Evolutionary conservation across 352 stramenopile species (phyloP), one percentile per base, ranked within the genome.

Genomic region (Lagenidium giganteum): DNA sequence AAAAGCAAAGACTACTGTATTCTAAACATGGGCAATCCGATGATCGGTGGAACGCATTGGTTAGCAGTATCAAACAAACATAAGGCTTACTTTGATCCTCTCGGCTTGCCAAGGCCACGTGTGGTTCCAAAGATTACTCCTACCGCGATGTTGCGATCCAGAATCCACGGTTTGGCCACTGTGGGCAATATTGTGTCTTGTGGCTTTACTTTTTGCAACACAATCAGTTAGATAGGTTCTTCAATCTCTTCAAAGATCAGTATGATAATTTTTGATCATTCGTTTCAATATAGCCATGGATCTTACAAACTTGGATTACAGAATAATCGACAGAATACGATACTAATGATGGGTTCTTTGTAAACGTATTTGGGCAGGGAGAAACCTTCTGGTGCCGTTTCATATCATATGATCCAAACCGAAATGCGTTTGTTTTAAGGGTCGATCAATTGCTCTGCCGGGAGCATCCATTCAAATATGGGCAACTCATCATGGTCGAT

Each of bases 201-300:
- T 52, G 44, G 44, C 34, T 52, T 5, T 39, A 54, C 47, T 54
- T 48, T 38, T 32, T 54, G n/a, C 47, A 54, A 24, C 35, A 54
- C 33, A 21, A 21, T 6, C 24, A 47, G 16, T 5, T 42, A 31
- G 37, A 54, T 42, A 31, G 41, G 20, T 54, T 54, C 37, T 54
- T 29, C 22, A 47, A 54, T 28, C 27, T 47, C 20, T 54, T 54
- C 43, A 51, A 51, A 34, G 43, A 51, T 51, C 43, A 51, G 24
- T 51, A 33, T 51, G 42, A 49, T 40, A 49, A 49, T 39, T 39
- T 49, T 49, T 40, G 31, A 49, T 49, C 23, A 39, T 17, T 49
- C 42, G 21, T 29, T 26, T 42, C 34, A 36, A 43, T 43, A 51
- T 49, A 49, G 42, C 20, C 42, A 49, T 49, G 42, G 31, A 49